A percentile compares a stretch with the other conserved stretches of the same genome.
These are phyloP conservation scores for Acer saccharum DNA, from an alignment of 345 rosid genomes.

Conservation along the genomic window DNA sequence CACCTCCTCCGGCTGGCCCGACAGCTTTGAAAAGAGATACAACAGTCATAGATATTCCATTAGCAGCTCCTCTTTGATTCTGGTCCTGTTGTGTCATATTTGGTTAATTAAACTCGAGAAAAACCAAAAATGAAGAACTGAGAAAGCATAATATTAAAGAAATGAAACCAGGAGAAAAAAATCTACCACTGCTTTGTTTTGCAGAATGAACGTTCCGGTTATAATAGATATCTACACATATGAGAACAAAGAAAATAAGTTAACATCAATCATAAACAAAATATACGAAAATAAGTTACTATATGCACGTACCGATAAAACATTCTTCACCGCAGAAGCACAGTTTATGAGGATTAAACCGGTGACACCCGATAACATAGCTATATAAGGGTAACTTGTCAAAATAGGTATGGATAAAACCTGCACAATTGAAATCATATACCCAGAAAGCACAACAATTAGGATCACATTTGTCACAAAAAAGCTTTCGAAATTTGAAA, in stretches of 20 bases:
- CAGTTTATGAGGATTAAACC: slow-evolving; percentile 52
- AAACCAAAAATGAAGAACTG: background rate
- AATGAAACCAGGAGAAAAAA: background rate
- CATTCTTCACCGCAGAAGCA: slow-evolving; percentile 69
- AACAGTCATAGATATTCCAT: slow-evolving; percentile 53
- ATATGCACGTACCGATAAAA: slow-evolving; percentile 55
- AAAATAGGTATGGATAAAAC: slow-evolving; percentile 51
- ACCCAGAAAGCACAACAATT: slow-evolving; percentile 4
- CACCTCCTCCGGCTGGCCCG: slow-evolving; percentile 60
- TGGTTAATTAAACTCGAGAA: too few relatives aligned
- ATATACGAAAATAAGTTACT: background rate
- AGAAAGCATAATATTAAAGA: background rate
- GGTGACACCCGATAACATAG: slow-evolving; percentile 63
- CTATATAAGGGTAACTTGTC: slow-evolving; percentile 66
- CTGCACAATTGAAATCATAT: slow-evolving; percentile 40
- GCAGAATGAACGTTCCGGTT: slow-evolving; percentile 50
- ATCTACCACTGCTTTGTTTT: slow-evolving; percentile 56
- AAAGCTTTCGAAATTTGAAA: background rate
- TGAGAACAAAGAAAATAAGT: background rate
- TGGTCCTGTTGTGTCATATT: slow-evolving; percentile 42
- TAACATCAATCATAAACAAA: background rate
- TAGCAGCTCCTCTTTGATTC: slow-evolving; percentile 60
- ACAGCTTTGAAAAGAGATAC: slow-evolving; percentile 56
- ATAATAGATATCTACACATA: slow-evolving; percentile 36
- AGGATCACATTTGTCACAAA: background rate